phyloP scores from a whole-genome alignment of 768 basidiomycete species.

The Lactarius evosmus region DNA sequence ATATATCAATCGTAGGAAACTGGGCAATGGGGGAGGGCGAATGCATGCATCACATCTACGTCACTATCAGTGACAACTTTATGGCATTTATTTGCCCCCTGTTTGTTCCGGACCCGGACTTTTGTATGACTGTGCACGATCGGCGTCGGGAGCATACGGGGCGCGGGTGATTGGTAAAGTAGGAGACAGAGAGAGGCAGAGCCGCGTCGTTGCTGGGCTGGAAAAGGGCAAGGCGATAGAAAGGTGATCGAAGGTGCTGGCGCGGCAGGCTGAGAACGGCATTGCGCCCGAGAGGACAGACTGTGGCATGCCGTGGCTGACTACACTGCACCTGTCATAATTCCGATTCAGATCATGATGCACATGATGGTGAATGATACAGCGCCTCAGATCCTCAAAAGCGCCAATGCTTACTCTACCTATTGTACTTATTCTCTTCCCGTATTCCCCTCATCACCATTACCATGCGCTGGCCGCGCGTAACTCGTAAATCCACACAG shows the following conservation, averaged over 20 bases:
- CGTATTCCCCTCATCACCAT: background rate
- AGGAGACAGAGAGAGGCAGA: background rate
- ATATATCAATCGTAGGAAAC: background rate
- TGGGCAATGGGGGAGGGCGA: background rate
- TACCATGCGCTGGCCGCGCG: slow-evolving; percentile 20
- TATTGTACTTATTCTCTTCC: background rate
- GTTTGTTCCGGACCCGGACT: background rate
- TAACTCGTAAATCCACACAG: background rate
- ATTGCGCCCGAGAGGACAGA: too few relatives aligned
- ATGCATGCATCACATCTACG: background rate
- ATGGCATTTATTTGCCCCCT: too few relatives aligned
- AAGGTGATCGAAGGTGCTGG: background rate
- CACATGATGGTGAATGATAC: background rate
- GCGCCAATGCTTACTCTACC: background rate
- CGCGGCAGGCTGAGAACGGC: background rate
- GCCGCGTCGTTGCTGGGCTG: background rate
- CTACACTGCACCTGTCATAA: background rate
- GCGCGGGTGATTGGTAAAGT: background rate
- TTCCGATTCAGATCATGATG: background rate
- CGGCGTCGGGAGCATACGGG: background rate
- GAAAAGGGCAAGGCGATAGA: background rate
- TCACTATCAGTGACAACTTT: background rate
- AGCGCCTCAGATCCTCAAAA: background rate
- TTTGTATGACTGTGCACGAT: background rate
- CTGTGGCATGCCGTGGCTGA: too few relatives aligned